Conservation (phyloP, 2,329 filamentous ascomycete genomes). For the Claviceps fusiformis region DNA sequence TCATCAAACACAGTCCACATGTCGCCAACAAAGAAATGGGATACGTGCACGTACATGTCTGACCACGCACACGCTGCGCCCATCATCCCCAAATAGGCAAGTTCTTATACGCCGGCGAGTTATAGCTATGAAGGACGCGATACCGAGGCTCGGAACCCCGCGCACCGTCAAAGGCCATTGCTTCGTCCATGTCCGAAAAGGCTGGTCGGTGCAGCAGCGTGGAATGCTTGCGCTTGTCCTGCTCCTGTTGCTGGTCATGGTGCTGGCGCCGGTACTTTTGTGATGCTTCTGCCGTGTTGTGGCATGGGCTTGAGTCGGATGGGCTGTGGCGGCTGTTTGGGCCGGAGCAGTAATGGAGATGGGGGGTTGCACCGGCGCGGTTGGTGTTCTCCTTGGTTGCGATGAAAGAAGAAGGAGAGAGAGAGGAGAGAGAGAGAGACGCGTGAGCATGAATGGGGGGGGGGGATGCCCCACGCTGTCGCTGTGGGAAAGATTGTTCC, state of each 20-base stretch:
- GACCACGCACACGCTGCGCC: neutral
- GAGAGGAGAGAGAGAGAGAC: too few species aligned
- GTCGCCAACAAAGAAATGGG: too few species aligned
- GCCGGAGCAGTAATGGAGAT: neutral
- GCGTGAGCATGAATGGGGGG: neutral
- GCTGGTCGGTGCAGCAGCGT: constrained; percentile 4
- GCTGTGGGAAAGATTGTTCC: neutral
- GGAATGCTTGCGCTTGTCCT: constrained; percentile 5
- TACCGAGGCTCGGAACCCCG: constrained; percentile 26
- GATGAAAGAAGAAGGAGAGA: neutral
- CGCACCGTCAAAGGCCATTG: neutral
- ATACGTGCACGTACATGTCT: too few species aligned
- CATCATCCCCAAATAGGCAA: constrained; percentile 41
- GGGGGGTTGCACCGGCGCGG: neutral
- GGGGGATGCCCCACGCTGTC: neutral
- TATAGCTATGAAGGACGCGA: constrained; percentile 43
- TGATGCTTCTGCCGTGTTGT: neutral
- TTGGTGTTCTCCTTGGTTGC: neutral
- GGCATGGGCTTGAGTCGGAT: neutral
- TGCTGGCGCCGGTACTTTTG: neutral
- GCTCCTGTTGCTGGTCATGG: neutral
- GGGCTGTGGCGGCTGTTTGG: neutral
- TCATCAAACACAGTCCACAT: too few species aligned
- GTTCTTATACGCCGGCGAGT: constrained; percentile 41
- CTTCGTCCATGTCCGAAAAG: neutral